These are phyloP conservation scores for Nasturtium officinale DNA, from an alignment of 345 rosid genomes.

Conservation along the genomic window DNA sequence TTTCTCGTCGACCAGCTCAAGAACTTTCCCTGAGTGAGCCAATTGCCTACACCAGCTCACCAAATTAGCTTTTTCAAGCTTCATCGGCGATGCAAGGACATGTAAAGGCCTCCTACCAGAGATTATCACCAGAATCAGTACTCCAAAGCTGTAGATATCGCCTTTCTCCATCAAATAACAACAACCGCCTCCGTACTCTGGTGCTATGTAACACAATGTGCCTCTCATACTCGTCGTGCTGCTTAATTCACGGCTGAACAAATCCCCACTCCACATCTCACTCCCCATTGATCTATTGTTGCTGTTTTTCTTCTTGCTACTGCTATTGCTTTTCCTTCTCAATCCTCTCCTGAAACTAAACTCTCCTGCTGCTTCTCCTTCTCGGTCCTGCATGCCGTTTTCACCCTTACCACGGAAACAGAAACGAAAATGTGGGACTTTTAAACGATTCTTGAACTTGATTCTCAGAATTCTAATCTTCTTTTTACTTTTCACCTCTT, in stretches of 20 bases:
- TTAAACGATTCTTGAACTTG: conserved; percentile 68
- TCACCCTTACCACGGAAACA: conserved; percentile 53
- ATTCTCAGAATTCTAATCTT: conserved; percentile 44
- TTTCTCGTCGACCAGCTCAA: conserved; percentile 88
- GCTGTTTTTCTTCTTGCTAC: conserved; percentile 48
- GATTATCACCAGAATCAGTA: conserved; percentile 81
- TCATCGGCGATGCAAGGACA: conserved; percentile 93
- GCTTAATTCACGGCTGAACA: conserved; percentile 89
- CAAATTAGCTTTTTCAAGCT: conserved; percentile 93
- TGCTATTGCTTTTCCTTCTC: conserved; percentile 49
- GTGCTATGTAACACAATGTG: conserved; percentile 93
- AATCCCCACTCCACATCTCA: conserved; percentile 97
- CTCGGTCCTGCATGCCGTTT: conserved; percentile 42
- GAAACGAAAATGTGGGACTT: conserved; percentile 58
- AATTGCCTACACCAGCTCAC: conserved; percentile 95
- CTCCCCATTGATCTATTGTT: conserved; percentile 58
- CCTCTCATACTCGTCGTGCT: conserved; percentile 99
- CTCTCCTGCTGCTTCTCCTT: conserved; percentile 70
- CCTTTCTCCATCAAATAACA: conserved; percentile 95
- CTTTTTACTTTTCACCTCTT: conserved; percentile 52
- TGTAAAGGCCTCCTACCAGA: conserved; percentile 95
- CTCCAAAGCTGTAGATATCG: conserved; percentile 94
- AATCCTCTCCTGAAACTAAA: conserved; percentile 92
- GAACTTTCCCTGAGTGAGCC: conserved; percentile 77
- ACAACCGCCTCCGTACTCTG: conserved; percentile 84